Evolutionary conservation across 495 filamentous ascomycete genomes (phyloP).

Genomic region (Lasiosphaeria hispida): DNA sequence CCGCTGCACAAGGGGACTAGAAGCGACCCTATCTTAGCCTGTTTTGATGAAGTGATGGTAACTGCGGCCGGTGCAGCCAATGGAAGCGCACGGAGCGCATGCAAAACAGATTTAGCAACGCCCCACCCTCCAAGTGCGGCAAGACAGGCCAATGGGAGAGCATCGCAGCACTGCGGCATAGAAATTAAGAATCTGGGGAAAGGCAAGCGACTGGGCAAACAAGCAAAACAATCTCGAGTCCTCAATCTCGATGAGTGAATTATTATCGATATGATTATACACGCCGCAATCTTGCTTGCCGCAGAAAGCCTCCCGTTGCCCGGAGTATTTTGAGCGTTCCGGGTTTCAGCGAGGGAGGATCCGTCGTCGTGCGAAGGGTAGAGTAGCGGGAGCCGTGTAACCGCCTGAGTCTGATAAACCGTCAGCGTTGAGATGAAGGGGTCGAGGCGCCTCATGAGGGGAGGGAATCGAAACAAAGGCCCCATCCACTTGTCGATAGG

Average conservation of each 20-base stretch:
- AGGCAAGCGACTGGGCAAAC: not conserved
- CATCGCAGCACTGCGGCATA: not conserved
- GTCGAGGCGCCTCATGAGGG: no score
- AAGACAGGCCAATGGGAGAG: not conserved
- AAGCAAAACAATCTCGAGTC: no score
- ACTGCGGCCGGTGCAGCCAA: not conserved
- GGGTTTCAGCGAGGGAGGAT: not conserved
- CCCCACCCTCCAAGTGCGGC: not conserved
- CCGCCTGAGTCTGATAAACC: no score
- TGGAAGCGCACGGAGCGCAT: not conserved
- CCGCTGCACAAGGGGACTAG: not conserved
- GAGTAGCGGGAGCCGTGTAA: no score
- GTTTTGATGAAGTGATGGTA: not conserved
- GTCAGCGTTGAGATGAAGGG: no score
- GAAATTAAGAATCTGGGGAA: not conserved
- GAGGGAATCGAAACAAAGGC: no score
- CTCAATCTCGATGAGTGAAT: no score
- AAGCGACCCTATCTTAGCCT: not conserved
- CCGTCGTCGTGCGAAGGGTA: no score
- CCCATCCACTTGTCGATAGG: no score
- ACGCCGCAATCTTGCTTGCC: constrained; percentile 11
- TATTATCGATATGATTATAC: no score
- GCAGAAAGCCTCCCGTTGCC: not conserved
- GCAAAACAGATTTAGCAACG: constrained; percentile 1
- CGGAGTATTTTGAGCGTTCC: constrained; percentile 1